Conservation (phyloP, 768 basidiomycete genomes). For the Boletus rufocinnamomeus region DNA sequence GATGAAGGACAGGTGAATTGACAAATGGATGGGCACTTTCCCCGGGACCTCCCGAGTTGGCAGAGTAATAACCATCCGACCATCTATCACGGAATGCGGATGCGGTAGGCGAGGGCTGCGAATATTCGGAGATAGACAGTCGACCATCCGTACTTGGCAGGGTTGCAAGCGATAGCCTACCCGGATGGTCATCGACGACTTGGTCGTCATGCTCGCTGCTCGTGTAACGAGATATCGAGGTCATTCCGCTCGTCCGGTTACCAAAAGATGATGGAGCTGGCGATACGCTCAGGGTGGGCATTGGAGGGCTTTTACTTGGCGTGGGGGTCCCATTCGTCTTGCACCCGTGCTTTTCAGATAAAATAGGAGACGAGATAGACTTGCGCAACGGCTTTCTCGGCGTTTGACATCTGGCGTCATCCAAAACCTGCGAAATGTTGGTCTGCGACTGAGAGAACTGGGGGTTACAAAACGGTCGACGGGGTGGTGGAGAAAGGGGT, state of each 20-base stretch:
- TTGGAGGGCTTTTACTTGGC: constrained; percentile 46
- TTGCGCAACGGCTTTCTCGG: constrained; percentile 41
- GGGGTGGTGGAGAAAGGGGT: constrained; percentile 68
- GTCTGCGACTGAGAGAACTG: constrained; percentile 62
- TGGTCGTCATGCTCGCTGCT: constrained; percentile 45
- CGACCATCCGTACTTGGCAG: constrained; percentile 42
- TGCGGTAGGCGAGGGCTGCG: constrained; percentile 70
- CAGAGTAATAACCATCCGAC: constrained; percentile 38
- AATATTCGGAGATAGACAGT: constrained; percentile 66
- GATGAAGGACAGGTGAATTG: constrained; percentile 25
- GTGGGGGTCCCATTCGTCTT: constrained; percentile 31
- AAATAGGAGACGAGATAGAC: constrained; percentile 54
- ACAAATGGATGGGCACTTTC: constrained; percentile 18
- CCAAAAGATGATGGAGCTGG: constrained; percentile 29
- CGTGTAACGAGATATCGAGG: constrained; percentile 33
- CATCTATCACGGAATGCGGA: constrained; percentile 75
- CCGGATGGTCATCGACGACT: constrained; percentile 27
- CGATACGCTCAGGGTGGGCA: constrained; percentile 36
- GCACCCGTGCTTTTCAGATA: constrained; percentile 46
- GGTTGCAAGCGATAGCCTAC: constrained; percentile 51
- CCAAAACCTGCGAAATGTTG: constrained; percentile 38
- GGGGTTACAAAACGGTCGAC: constrained; percentile 42
- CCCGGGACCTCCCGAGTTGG: constrained; percentile 23
- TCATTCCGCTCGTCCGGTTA: constrained; percentile 30
- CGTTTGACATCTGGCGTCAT: constrained; percentile 8